Percentiles rank a stretch among this genome's conserved stretches.
phyloP scores from a whole-genome alignment of 176 grass and related monocot genomes.

The Oryza punctata region DNA sequence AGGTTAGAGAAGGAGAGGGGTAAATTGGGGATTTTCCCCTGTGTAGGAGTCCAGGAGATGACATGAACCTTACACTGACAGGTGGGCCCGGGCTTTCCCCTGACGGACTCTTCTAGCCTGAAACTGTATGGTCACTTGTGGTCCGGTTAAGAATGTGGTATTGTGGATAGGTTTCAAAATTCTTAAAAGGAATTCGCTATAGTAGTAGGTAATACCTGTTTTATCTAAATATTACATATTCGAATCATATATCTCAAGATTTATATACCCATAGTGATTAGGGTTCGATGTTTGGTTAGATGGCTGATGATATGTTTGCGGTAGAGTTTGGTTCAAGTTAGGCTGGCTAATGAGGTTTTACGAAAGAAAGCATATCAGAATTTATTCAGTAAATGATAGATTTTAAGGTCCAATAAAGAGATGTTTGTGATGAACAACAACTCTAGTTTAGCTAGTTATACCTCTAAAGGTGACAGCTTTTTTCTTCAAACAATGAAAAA shows the following conservation, averaged over 20 bases:
- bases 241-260: neutral
- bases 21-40: conserved; percentile 31
- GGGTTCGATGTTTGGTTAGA: too few species aligned
- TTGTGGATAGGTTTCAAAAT: neutral
- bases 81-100: neutral
- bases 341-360: too few species aligned
- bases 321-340: too few species aligned
- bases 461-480: too few species aligned
- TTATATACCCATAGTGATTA: neutral
- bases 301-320: too few species aligned
- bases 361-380: too few species aligned
- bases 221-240: neutral
- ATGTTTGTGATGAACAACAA: too few species aligned
- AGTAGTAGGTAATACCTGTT: neutral
- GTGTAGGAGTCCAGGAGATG: neutral
- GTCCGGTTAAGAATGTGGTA: neutral
- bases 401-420: too few species aligned
- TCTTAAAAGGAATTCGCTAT: conserved; percentile 30
- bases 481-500: too few species aligned
- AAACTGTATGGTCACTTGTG: neutral
- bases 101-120: neutral
- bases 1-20: conserved; percentile 27
- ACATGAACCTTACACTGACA: conserved; percentile 38
- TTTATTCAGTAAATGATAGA: too few species aligned
- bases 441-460: too few species aligned